Conservation (phyloP, 2,329 filamentous ascomycete genomes). For the Neofusicoccum cordaticola region DNA sequence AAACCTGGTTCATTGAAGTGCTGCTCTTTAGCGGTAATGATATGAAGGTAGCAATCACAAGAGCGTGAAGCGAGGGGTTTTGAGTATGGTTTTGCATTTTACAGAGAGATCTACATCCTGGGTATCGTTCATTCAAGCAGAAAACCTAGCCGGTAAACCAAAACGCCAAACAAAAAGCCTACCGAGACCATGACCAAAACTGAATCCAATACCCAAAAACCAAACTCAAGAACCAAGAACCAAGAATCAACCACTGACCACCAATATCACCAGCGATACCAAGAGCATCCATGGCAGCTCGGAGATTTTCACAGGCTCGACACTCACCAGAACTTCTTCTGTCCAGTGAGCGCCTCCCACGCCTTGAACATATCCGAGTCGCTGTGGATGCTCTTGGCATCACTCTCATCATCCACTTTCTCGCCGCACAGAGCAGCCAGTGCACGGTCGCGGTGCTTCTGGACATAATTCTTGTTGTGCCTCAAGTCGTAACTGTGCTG, state of each 20-base stretch:
- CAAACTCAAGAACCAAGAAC: neutral
- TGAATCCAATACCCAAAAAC: neutral
- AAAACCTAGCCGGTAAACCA: too few relatives aligned
- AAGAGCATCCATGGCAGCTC: too few relatives aligned
- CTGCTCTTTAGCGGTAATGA: too few relatives aligned
- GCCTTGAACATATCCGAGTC: neutral
- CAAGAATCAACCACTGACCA: neutral
- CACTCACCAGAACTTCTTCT: neutral
- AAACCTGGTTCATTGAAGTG: too few relatives aligned
- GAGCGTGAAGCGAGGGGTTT: too few relatives aligned
- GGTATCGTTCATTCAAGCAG: too few relatives aligned
- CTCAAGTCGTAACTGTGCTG: constrained; percentile 1
- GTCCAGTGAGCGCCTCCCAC: neutral
- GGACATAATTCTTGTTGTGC: neutral
- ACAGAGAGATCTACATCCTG: too few relatives aligned
- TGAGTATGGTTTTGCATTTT: too few relatives aligned
- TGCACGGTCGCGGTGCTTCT: neutral
- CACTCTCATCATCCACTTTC: neutral
- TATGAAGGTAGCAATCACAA: too few relatives aligned
- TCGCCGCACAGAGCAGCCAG: constrained; percentile 3
- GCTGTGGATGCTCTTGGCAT: neutral
- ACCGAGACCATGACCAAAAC: too few relatives aligned
- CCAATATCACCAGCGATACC: neutral
- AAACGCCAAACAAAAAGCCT: too few relatives aligned
- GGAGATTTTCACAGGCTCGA: neutral